phyloP scores from a whole-genome alignment of 225 moss, liverwort and hornwort genomes.

The Climacium dendroides region DNA sequence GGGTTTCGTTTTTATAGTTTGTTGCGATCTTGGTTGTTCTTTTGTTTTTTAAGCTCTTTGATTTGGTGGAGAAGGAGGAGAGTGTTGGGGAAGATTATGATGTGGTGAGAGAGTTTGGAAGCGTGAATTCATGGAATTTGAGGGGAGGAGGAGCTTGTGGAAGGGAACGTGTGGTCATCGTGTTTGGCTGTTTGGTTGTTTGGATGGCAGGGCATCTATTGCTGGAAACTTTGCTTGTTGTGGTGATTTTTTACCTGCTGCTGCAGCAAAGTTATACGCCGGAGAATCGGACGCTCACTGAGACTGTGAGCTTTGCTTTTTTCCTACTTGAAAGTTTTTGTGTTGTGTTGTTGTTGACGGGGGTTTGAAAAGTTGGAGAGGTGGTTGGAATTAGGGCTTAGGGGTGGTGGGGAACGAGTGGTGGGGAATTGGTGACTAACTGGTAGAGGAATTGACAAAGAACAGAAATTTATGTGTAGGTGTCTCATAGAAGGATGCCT shows the following conservation, averaged over 20 bases:
- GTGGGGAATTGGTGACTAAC: not conserved
- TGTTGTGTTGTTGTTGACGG: not conserved
- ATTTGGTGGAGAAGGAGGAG: not conserved
- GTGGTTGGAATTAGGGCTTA: not conserved
- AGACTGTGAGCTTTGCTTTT: slow-evolving; percentile 30
- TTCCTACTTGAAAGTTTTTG: not conserved
- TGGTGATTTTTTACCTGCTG: slow-evolving; percentile 67
- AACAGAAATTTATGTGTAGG: not conserved
- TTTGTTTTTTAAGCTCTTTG: not conserved
- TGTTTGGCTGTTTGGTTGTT: not conserved
- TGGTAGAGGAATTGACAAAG: not conserved
- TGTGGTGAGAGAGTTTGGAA: not conserved
- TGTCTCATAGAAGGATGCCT: not conserved
- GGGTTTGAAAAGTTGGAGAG: not conserved
- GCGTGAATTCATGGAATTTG: not conserved
- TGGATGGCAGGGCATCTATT: slow-evolving; percentile 70
- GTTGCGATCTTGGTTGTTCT: not conserved
- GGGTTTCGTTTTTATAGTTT: not conserved
- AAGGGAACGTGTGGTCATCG: not conserved
- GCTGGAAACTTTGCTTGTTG: slow-evolving; percentile 77
- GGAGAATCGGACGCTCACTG: slow-evolving; percentile 71
- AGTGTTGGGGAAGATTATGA: not conserved
- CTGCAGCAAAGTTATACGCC: slow-evolving; percentile 90
- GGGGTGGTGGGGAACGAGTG: not conserved
- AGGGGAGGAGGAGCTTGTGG: not conserved